Base-by-base conservation (phyloP, 164 flowering plant genomes). In the Taxillus chinensis region DNA sequence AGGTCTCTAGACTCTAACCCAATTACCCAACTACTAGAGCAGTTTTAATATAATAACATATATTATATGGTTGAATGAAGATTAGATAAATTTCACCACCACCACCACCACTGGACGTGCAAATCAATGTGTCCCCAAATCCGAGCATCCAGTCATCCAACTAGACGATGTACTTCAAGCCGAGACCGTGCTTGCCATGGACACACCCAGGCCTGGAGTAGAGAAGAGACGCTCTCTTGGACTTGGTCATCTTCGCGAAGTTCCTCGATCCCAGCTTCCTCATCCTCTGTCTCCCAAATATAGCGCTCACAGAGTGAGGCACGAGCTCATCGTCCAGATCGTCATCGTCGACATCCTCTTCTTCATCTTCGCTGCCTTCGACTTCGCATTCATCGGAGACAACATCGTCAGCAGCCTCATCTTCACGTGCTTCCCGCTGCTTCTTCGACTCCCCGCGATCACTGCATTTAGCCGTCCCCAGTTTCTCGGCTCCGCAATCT, bases 231-330 rank as follows among this genome's bases (percentile, higher is more conserved):
- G 62, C 55, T 45, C 63, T 68, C 67, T 76, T 80, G 2, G 78
- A 51, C 43, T 55, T 67, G 12, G 62, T 38, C 77, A 68, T 71
- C 70, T 72, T 75, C 39, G 73, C 55, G 53, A 5, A 75, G 4
- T 61, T 61, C 48, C 80, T 73, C 57, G 69, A 75, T 67, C 81
- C 84, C 62, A 78, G 57, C 43, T 80, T 80, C 82, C 80, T 78
- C 73, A 78, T 74, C 65, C 84, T 64, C 62, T 78, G 66, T 65
- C 75, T 76, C 61, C 74, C 78, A 39, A 78, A 57, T 61, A 65
- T 64, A 41, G 63, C 75, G 40, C 70, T 59, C 60, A 77, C 65
- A 0, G 37, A 7, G 70, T 81, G 60, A 17, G 84, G 84, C 60
- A 77, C 75, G 54, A 77, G 63, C 58, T 80, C 81, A 50, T 80